Evolutionary conservation across 2,329 filamentous ascomycete species (phyloP).

Genomic region (Fusarium oligoseptatum): DNA sequence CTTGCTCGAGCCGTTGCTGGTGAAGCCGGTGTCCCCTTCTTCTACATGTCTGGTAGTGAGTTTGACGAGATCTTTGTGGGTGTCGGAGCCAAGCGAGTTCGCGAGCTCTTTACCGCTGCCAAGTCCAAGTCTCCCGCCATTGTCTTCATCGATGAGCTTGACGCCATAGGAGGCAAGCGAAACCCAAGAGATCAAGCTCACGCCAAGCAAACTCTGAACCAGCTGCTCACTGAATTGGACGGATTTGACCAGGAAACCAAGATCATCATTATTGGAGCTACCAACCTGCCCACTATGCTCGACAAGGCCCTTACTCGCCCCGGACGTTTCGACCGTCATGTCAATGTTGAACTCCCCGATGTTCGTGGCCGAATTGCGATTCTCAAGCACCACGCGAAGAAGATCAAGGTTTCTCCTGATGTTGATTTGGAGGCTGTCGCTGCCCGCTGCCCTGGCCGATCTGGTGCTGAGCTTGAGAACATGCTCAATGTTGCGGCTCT

Average conservation of each 20-base stretch:
- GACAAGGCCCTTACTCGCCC: constrained; percentile 96
- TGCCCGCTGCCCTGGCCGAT: constrained; percentile 89
- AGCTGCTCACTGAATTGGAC: constrained; percentile 95
- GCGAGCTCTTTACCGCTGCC: constrained; percentile 88
- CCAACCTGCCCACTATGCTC: constrained; percentile 93
- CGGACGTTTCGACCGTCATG: constrained; percentile 94
- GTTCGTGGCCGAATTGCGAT: constrained; percentile 94
- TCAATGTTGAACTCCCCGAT: constrained; percentile 89
- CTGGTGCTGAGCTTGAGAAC: constrained; percentile 95
- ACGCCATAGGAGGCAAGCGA: constrained; percentile 93
- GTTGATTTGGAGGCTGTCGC: constrained; percentile 89
- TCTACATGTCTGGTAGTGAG: constrained; percentile 99
- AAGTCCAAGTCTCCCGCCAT: constrained; percentile 90
- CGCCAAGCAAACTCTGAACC: constrained; percentile 97
- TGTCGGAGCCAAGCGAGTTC: constrained; percentile 95
- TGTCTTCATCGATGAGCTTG: constrained; percentile 94
- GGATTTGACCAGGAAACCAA: constrained; percentile 96
- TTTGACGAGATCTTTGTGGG: constrained; percentile 99
- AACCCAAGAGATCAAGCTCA: constrained; percentile 95
- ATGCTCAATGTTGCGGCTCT: constrained; percentile 97
- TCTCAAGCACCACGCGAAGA: constrained; percentile 91
- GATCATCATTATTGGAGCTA: constrained; percentile 95
- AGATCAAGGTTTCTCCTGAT: constrained; percentile 83
- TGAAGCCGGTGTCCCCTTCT: constrained; percentile 97
- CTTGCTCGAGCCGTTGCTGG: constrained; percentile 95